phyloP scores from a whole-genome alignment of 2,329 filamentous ascomycete species.

The Macrophomina phaseolina region DNA sequence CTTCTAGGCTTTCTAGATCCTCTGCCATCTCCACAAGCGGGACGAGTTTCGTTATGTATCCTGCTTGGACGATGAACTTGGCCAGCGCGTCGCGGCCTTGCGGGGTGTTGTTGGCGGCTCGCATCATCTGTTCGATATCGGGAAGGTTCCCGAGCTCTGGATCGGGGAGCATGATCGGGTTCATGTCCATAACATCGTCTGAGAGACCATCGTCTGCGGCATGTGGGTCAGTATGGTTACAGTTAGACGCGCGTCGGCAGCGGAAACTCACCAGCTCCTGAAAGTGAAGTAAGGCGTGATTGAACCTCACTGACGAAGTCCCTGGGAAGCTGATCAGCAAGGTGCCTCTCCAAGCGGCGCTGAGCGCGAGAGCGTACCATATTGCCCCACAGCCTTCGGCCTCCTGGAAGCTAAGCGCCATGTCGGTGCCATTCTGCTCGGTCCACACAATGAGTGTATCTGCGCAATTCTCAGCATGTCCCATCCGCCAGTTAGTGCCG shows the following conservation, averaged over 20 bases:
- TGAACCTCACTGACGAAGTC: slow-evolving; percentile 90
- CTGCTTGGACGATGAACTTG: slow-evolving; percentile 83
- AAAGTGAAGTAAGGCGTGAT: slow-evolving; percentile 69
- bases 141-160: slow-evolving; percentile 81
- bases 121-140: slow-evolving; percentile 86
- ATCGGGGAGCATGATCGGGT: slow-evolving; percentile 74
- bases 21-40: slow-evolving; percentile 88
- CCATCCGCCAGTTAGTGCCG: slow-evolving; percentile 19
- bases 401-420: slow-evolving; percentile 98
- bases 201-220: slow-evolving; percentile 79
- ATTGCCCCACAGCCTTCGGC: slow-evolving; percentile 91
- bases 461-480: slow-evolving; percentile 26
- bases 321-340: slow-evolving; percentile 57
- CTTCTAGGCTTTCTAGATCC: slow-evolving; percentile 83
- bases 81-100: slow-evolving; percentile 83
- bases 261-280: slow-evolving; percentile 62
- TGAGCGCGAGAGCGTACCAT: slow-evolving; percentile 65
- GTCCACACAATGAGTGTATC: slow-evolving; percentile 95
- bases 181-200: slow-evolving; percentile 72
- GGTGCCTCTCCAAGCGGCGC: background rate
- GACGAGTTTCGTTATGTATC: slow-evolving; percentile 86
- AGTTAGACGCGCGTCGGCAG: slow-evolving; percentile 20
- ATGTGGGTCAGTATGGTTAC: background rate
- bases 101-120: slow-evolving; percentile 74
- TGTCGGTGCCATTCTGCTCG: slow-evolving; percentile 86